Percentiles rank a stretch among this genome's conserved stretches.
Evolutionary conservation across 2,329 filamentous ascomycete species (phyloP).

Genomic region (Fusarium sp.): DNA sequence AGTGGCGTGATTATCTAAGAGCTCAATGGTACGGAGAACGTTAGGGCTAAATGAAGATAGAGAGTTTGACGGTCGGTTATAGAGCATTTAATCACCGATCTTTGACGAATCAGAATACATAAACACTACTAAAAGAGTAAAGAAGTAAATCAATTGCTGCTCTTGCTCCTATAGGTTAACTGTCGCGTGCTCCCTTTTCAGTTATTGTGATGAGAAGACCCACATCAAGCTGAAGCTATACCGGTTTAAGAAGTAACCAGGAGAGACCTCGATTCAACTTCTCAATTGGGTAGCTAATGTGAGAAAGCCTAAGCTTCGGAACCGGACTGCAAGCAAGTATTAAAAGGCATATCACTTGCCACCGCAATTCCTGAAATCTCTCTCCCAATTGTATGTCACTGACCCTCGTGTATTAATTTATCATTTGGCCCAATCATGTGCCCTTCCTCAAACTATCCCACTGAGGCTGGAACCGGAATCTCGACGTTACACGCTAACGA

Average conservation of each 20-base stretch:
- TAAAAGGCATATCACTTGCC: fast-evolving
- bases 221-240: fast-evolving
- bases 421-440: fast-evolving
- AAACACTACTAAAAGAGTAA: neutral
- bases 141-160: neutral
- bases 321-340: neutral
- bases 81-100: fast-evolving
- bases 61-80: too few species aligned
- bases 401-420: fast-evolving
- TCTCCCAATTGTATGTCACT: fast-evolving
- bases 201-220: neutral
- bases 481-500: neutral
- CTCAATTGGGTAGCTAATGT: neutral
- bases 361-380: fast-evolving
- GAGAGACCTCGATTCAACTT: neutral
- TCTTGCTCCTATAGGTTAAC: neutral
- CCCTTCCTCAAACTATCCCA: neutral
- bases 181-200: fast-evolving
- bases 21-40: too few species aligned
- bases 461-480: neutral
- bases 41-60: neutral
- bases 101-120: neutral
- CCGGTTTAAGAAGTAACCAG: fast-evolving
- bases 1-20: neutral
- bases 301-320: neutral